These are phyloP conservation scores for Fusarium sp. DNA, from an alignment of 2,329 filamentous ascomycete genomes.

Conservation along the genomic window DNA sequence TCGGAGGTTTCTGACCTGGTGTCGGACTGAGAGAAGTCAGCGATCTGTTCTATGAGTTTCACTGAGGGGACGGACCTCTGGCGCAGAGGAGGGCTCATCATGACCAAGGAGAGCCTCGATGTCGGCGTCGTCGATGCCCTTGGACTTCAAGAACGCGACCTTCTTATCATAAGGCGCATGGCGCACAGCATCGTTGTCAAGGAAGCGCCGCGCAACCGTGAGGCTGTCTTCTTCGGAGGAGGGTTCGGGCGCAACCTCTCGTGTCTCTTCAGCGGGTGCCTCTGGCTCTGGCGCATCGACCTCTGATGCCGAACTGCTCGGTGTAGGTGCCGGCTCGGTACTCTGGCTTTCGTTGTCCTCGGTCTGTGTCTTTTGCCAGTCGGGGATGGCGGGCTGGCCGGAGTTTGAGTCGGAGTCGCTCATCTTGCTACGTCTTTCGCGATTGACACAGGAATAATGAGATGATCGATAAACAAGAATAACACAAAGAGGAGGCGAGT, in stretches of 20 bases:
- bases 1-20: constrained; percentile 14
- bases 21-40: constrained; percentile 1
- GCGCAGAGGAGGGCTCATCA: constrained; percentile 20
- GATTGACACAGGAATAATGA: not conserved
- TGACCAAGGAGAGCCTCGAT: constrained; percentile 73
- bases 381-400: constrained; percentile 43
- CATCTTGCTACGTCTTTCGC: constrained; percentile 40
- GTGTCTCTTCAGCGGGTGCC: constrained; percentile 7
- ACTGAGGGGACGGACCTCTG: constrained; percentile 29
- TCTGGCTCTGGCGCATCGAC: constrained; percentile 23
- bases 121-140: constrained; percentile 76
- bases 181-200: constrained; percentile 79
- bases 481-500: not conserved
- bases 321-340: constrained; percentile 32
- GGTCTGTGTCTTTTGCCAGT: constrained; percentile 47
- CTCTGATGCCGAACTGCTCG: constrained; percentile 30
- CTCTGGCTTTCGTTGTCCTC: constrained; percentile 31
- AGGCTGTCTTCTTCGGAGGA: constrained; percentile 44
- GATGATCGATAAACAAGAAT: not conserved
- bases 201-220: constrained; percentile 80
- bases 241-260: not conserved
- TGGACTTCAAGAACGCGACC: constrained; percentile 79
- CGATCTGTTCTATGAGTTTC: not conserved
- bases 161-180: constrained; percentile 79
- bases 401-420: constrained; percentile 48